Percentiles rank a stretch among this genome's conserved stretches.
Evolutionary conservation across 1,284 basidiomycete genomes (phyloP).

Genomic region (Pulveroboletus sp.): DNA sequence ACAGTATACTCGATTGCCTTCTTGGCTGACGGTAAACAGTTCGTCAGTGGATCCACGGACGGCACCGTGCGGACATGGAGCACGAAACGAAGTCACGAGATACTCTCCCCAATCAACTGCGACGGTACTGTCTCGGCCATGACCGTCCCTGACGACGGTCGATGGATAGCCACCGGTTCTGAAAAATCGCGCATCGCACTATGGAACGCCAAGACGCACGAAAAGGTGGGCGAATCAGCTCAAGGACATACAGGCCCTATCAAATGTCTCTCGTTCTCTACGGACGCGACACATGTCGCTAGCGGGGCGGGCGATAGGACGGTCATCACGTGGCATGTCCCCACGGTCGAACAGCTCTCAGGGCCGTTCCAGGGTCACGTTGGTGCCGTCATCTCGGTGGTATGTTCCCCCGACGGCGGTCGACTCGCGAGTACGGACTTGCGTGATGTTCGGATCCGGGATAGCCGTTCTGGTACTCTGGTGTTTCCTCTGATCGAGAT

Average conservation of each 20-base stretch:
- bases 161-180: constrained; percentile 4
- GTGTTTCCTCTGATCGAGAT: not conserved
- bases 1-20: constrained; percentile 1
- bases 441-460: not conserved
- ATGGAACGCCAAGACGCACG: constrained; percentile 3
- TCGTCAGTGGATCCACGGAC: constrained; percentile 3
- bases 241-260: not conserved
- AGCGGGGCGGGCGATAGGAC: constrained; percentile 4
- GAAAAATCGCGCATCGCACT: not conserved
- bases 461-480: not conserved
- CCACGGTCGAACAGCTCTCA: not conserved
- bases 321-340: constrained; percentile 25
- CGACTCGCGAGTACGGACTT: not conserved
- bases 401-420: not conserved
- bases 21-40: constrained; percentile 1
- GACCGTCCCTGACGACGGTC: constrained; percentile 6
- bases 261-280: constrained; percentile 1
- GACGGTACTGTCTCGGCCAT: not conserved
- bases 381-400: not conserved
- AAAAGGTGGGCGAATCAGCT: not conserved
- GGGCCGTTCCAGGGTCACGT: not conserved
- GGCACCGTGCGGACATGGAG: constrained; percentile 1
- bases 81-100: not conserved
- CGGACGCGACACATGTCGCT: not conserved
- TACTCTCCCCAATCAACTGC: not conserved